Percentiles rank a stretch among this genome's conserved stretches.
Conservation (phyloP, 306 rosid species). For the Begonia loranthoides region DNA sequence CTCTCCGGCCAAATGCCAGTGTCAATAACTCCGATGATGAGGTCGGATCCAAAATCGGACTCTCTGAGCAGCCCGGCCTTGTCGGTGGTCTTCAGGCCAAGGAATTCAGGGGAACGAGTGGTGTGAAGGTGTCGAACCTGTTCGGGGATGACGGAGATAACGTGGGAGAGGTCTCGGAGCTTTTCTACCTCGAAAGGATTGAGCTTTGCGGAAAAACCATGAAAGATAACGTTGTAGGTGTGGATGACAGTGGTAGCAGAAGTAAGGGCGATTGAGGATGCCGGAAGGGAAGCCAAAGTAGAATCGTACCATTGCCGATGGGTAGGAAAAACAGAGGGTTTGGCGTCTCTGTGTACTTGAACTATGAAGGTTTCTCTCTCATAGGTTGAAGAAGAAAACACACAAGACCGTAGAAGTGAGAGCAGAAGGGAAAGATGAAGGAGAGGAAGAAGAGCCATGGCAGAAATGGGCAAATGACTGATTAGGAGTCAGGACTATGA, state of each 20-base stretch:
- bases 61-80: constrained; percentile 48
- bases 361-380: constrained; percentile 38
- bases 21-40: constrained; percentile 64
- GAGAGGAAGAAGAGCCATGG: neutral
- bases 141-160: constrained; percentile 44
- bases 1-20: constrained; percentile 76
- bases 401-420: neutral
- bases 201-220: constrained; percentile 60
- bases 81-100: constrained; percentile 41
- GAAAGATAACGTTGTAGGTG: constrained; percentile 49
- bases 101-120: constrained; percentile 68
- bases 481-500: neutral
- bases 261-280: neutral
- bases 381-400: neutral
- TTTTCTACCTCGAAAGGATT: constrained; percentile 23
- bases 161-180: constrained; percentile 27
- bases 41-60: constrained; percentile 69
- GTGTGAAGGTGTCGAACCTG: constrained; percentile 45
- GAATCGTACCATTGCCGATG: constrained; percentile 55
- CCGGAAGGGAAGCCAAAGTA: constrained; percentile 26
- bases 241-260: constrained; percentile 18
- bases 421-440: neutral
- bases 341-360: constrained; percentile 38
- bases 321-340: constrained; percentile 58
- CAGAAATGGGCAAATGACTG: neutral